These are phyloP conservation scores for Fusarium praegraminearum DNA, from an alignment of 2,329 filamentous ascomycete species.

Conservation along the genomic window DNA sequence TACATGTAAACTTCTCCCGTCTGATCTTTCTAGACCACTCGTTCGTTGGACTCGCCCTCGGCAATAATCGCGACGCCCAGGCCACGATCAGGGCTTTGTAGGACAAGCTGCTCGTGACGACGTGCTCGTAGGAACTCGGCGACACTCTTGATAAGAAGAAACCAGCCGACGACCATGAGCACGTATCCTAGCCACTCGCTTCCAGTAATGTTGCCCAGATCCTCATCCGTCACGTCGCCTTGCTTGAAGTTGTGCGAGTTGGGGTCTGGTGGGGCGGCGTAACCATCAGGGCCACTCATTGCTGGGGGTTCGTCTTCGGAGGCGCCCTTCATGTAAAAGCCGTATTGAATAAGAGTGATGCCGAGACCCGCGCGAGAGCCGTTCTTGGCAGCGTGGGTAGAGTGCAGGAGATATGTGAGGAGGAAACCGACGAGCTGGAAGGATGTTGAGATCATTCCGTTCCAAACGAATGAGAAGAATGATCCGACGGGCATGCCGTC, in stretches of 20 bases:
- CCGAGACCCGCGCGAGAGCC: constrained; percentile 94
- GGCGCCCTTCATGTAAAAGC: constrained; percentile 89
- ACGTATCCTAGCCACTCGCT: constrained; percentile 92
- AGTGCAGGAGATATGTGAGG: constrained; percentile 97
- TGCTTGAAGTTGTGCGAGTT: constrained; percentile 92
- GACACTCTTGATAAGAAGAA: constrained; percentile 93
- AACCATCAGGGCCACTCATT: constrained; percentile 67
- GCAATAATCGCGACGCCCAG: constrained; percentile 88
- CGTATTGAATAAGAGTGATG: constrained; percentile 95
- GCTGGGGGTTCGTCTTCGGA: constrained; percentile 58
- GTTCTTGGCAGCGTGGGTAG: constrained; percentile 97
- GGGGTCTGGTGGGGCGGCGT: constrained; percentile 82
- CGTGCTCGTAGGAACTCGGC: constrained; percentile 90
- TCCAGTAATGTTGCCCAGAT: constrained; percentile 68
- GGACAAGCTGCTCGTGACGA: constrained; percentile 90
- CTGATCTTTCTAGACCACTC: constrained; percentile 68
- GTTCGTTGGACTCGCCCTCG: constrained; percentile 83
- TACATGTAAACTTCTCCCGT: constrained; percentile 27
- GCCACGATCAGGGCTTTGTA: constrained; percentile 92
- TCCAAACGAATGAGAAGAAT: constrained; percentile 89
- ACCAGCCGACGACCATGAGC: constrained; percentile 98
- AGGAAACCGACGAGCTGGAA: constrained; percentile 98
- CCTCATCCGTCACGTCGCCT: constrained; percentile 68
- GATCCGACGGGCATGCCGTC: constrained; percentile 94
- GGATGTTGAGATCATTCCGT: constrained; percentile 96